phyloP scores from a whole-genome alignment of 202 grass and related monocot genomes.

The Brachypodium distachyon region DNA sequence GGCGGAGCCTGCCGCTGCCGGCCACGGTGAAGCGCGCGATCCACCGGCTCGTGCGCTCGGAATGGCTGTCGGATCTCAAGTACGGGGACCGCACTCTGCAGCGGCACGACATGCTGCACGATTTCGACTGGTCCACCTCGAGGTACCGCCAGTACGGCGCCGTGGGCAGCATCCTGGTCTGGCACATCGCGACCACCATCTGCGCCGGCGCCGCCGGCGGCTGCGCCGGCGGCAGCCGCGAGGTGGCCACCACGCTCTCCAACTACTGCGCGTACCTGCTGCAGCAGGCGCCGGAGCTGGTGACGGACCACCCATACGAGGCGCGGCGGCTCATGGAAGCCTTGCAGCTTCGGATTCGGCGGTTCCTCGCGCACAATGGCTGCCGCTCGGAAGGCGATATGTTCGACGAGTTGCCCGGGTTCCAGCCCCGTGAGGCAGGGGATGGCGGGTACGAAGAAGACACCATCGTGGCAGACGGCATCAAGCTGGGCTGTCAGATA shows the following conservation, averaged over 20 bases:
- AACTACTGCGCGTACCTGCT: conserved; percentile 22
- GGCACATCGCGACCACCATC: conserved; percentile 19
- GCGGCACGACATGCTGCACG: not conserved
- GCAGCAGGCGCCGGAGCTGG: not conserved
- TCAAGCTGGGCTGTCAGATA: not conserved
- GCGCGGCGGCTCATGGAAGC: not conserved
- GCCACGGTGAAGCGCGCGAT: not conserved
- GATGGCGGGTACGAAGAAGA: not conserved
- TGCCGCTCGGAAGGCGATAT: not conserved
- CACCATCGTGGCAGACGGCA: not conserved
- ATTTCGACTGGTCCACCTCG: not conserved
- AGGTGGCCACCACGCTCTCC: not conserved
- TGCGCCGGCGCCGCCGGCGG: not conserved
- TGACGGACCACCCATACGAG: not conserved
- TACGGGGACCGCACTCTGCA: not conserved
- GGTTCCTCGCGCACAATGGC: not conserved
- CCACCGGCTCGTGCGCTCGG: not conserved
- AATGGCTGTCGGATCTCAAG: not conserved
- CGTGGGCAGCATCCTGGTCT: not conserved
- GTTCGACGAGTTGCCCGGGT: not conserved
- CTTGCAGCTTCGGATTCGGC: not conserved
- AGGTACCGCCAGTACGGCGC: not conserved
- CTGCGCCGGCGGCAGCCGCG: not conserved
- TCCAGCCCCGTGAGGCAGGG: accelerated
- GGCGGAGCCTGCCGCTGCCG: not conserved